Evolutionary conservation across 305 asterid genomes (phyloP).

Genomic region (Ruellia speciosa): DNA sequence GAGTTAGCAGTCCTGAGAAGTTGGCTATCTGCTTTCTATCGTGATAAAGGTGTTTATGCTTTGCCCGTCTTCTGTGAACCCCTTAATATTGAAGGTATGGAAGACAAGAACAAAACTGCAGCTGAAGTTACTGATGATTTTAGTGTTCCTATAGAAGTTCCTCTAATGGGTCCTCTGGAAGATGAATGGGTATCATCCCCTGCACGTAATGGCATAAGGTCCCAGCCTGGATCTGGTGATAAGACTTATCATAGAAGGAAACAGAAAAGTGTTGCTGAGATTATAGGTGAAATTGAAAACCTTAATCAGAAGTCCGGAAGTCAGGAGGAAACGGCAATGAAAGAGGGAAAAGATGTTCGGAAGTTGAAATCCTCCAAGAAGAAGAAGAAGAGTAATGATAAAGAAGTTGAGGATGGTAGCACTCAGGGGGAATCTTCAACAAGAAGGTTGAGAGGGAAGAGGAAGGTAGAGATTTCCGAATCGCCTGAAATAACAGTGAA

Average conservation of each 20-base stretch:
- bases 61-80: slow-evolving; percentile 40
- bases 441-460: slow-evolving; percentile 28
- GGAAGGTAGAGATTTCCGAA: slow-evolving; percentile 17
- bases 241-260: slow-evolving; percentile 34
- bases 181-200: slow-evolving; percentile 30
- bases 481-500: background rate
- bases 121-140: slow-evolving; percentile 27
- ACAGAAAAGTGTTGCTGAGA: slow-evolving; percentile 71
- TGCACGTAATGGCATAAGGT: slow-evolving; percentile 15
- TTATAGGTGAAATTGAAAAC: slow-evolving; percentile 35
- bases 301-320: slow-evolving; percentile 23
- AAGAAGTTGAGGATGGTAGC: background rate
- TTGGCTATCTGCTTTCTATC: slow-evolving; percentile 54
- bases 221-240: slow-evolving; percentile 9
- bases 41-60: slow-evolving; percentile 31
- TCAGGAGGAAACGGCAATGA: slow-evolving; percentile 23
- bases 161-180: slow-evolving; percentile 38
- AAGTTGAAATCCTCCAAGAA: slow-evolving; percentile 20
- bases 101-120: slow-evolving; percentile 31
- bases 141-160: slow-evolving; percentile 29
- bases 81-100: slow-evolving; percentile 57
- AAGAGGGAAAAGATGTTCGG: slow-evolving; percentile 8
- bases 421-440: slow-evolving; percentile 9
- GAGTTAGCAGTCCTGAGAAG: slow-evolving; percentile 48
- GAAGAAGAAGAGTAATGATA: slow-evolving; percentile 18